These are phyloP conservation scores for Alternaria brassicae DNA, from an alignment of 2,329 filamentous ascomycete genomes.

Conservation along the genomic window DNA sequence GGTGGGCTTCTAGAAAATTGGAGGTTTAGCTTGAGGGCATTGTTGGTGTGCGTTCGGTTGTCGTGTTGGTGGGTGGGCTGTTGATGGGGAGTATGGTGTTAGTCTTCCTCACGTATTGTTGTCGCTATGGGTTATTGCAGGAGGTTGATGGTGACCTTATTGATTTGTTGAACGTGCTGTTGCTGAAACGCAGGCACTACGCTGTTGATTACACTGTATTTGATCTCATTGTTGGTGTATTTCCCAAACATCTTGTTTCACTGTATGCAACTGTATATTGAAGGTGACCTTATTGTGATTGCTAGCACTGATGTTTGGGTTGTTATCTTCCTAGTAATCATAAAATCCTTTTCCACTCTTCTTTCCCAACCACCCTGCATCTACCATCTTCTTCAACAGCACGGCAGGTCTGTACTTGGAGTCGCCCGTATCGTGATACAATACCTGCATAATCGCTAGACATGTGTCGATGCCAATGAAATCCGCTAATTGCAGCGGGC, in stretches of 20 bases:
- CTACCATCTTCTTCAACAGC: constrained; percentile 91
- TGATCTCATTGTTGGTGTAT: too few species aligned
- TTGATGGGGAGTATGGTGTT: not conserved
- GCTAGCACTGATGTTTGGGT: too few species aligned
- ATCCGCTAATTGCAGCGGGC: constrained; percentile 88
- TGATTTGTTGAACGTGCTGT: too few species aligned
- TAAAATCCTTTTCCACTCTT: constrained; percentile 98
- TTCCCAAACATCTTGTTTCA: too few species aligned
- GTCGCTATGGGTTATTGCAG: not conserved
- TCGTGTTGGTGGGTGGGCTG: not conserved
- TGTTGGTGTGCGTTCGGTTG: not conserved
- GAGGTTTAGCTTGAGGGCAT: not conserved
- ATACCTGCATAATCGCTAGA: constrained; percentile 93
- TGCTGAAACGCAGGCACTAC: too few species aligned
- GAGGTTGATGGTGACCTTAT: too few species aligned
- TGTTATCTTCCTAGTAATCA: constrained; percentile 63
- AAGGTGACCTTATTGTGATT: too few species aligned
- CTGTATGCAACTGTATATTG: too few species aligned
- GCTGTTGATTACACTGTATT: too few species aligned
- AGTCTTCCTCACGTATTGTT: not conserved
- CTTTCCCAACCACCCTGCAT: constrained; percentile 97
- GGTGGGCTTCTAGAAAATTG: not conserved
- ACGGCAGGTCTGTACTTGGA: constrained; percentile 94
- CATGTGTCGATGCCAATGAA: constrained; percentile 98
- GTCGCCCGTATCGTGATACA: constrained; percentile 90